These are phyloP conservation scores for Hamiltosporidium tvaerminnensis DNA, from an alignment of 371 early-diverging fungal genomes.

Conservation along the genomic window DNA sequence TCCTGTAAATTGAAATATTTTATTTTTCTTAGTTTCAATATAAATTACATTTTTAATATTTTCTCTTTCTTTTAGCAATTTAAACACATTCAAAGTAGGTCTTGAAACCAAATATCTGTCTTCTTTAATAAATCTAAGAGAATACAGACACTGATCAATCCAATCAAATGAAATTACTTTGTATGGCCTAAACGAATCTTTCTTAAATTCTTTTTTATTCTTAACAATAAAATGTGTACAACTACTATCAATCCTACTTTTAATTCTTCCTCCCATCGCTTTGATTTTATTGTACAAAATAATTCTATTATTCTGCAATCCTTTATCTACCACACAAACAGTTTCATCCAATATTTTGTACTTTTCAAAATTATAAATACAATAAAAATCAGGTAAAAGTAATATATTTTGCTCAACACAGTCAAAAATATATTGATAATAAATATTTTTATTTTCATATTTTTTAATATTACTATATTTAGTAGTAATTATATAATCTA, in stretches of 20 bases:
- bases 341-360: slow-evolving; percentile 19
- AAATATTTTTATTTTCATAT: slow-evolving; percentile 18
- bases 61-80: not conserved
- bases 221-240: slow-evolving; percentile 38
- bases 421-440: slow-evolving; percentile 53
- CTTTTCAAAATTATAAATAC: slow-evolving; percentile 1
- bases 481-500: slow-evolving; percentile 32
- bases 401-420: slow-evolving; percentile 36
- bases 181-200: slow-evolving; percentile 3
- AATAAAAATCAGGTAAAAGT: slow-evolving; percentile 37
- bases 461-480: slow-evolving; percentile 1
- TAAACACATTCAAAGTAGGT: not conserved
- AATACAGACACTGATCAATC: slow-evolving; percentile 44
- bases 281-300: slow-evolving; percentile 32
- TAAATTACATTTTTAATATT: not conserved
- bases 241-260: slow-evolving; percentile 1
- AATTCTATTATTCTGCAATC: not conserved
- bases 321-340: slow-evolving; percentile 14
- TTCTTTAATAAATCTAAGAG: slow-evolving; percentile 29
- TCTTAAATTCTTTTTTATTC: slow-evolving; percentile 19
- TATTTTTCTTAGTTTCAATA: not conserved
- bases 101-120: slow-evolving; percentile 23
- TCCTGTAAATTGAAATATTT: slow-evolving; percentile 49
- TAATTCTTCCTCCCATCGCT: slow-evolving; percentile 21
- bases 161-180: slow-evolving; percentile 26